phyloP scores from a whole-genome alignment of 768 basidiomycete genomes.

The Suillus brevipes region DNA sequence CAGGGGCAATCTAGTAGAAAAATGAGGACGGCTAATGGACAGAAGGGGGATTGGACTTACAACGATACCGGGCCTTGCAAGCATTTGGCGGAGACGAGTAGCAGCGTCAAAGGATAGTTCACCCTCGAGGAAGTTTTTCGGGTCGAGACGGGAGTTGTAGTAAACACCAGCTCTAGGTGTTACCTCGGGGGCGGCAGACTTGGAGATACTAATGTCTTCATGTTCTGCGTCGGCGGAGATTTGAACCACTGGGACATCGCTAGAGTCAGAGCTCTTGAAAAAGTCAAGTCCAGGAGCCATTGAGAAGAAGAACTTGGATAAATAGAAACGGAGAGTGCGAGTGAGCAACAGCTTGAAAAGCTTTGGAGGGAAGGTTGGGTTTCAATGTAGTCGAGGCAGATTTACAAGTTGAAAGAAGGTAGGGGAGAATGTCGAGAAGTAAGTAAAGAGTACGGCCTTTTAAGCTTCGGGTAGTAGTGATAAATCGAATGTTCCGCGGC shows the following conservation, averaged over 20 bases:
- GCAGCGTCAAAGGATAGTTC: constrained; percentile 68
- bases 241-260: not conserved
- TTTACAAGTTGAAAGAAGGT: constrained; percentile 10
- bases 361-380: constrained; percentile 21
- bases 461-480: constrained; percentile 15
- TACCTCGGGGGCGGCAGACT: constrained; percentile 13
- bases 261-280: constrained; percentile 22
- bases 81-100: constrained; percentile 70
- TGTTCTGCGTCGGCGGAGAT: constrained; percentile 10
- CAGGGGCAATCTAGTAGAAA: constrained; percentile 60
- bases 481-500: constrained; percentile 17
- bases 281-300: constrained; percentile 38
- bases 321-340: constrained; percentile 8
- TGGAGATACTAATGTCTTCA: not conserved
- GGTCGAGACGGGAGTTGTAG: constrained; percentile 69
- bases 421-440: constrained; percentile 10
- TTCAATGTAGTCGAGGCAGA: not conserved
- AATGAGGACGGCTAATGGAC: constrained; percentile 7
- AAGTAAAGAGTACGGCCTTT: constrained; percentile 15
- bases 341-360: constrained; percentile 11
- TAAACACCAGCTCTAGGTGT: constrained; percentile 38
- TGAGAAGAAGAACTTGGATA: constrained; percentile 7
- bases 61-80: constrained; percentile 72
- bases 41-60: constrained; percentile 40
- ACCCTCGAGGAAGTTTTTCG: constrained; percentile 66